A percentile compares a stretch with the other conserved stretches of the same genome.
Conservation (phyloP, 768 basidiomycete species). For the Fomitopsis pulvina region DNA sequence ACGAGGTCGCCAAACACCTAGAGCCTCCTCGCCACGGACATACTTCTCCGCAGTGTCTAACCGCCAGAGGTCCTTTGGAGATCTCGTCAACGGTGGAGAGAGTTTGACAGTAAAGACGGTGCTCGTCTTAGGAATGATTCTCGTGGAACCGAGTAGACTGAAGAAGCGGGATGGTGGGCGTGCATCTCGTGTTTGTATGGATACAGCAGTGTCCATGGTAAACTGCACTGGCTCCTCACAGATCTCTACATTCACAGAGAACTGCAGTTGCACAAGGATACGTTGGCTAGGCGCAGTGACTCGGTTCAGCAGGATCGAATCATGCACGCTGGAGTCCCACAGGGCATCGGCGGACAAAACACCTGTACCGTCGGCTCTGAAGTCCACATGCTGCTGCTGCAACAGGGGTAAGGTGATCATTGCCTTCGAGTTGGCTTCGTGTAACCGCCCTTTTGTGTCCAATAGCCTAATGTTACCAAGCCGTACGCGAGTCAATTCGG, state of each 20-base stretch:
- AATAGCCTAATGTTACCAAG: slow-evolving; percentile 82
- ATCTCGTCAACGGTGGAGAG: slow-evolving; percentile 79
- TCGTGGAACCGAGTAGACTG: slow-evolving; percentile 70
- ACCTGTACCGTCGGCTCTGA: slow-evolving; percentile 81
- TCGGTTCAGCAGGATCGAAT: slow-evolving; percentile 78
- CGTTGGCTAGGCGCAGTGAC: slow-evolving; percentile 76
- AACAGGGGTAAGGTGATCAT: slow-evolving; percentile 69
- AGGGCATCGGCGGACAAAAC: slow-evolving; percentile 59
- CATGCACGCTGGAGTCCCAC: slow-evolving; percentile 94
- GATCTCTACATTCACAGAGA: slow-evolving; percentile 75
- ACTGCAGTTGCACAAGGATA: slow-evolving; percentile 70
- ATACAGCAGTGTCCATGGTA: slow-evolving; percentile 77
- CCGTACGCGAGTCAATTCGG: slow-evolving; percentile 65
- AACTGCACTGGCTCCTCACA: slow-evolving; percentile 87
- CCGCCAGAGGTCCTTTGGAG: slow-evolving; percentile 87
- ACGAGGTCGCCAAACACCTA: slow-evolving; percentile 81
- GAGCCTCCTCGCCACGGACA: slow-evolving; percentile 84
- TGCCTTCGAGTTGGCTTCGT: slow-evolving; percentile 68
- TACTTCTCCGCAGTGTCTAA: slow-evolving; percentile 94
- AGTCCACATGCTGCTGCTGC: slow-evolving; percentile 67
- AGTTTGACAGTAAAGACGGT: slow-evolving; percentile 80
- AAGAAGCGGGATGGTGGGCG: slow-evolving; percentile 74
- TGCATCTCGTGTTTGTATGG: slow-evolving; percentile 80
- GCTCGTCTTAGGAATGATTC: slow-evolving; percentile 71
- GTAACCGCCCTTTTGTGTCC: slow-evolving; percentile 75